phyloP scores from a whole-genome alignment of 352 stramenopile species.

The Aphanomyces astaci region DNA sequence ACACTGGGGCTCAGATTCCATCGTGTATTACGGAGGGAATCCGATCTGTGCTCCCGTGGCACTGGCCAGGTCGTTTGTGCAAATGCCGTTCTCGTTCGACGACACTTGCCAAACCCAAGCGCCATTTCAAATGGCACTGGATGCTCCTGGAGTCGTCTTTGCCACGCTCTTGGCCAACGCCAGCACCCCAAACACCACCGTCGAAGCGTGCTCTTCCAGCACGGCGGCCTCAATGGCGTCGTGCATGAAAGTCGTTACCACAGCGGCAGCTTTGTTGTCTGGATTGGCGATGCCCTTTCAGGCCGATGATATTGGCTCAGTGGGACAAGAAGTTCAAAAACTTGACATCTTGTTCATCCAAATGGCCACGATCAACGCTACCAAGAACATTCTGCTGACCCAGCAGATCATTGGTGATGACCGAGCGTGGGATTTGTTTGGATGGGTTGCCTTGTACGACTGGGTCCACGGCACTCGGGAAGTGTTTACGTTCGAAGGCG shows the following conservation, averaged over 20 bases:
- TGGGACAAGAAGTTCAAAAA: neutral
- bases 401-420: neutral
- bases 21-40: conserved; percentile 7
- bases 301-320: neutral
- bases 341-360: conserved; percentile 9
- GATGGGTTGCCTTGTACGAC: conserved; percentile 11
- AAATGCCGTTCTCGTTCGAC: conserved; percentile 9
- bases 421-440: neutral
- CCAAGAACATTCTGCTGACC: neutral
- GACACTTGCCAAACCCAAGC: neutral
- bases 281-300: neutral
- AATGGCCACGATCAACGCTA: neutral
- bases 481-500: conserved; percentile 16
- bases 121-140: neutral
- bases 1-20: neutral
- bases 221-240: neutral
- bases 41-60: neutral
- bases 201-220: neutral
- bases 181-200: neutral
- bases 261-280: neutral
- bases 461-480: conserved; percentile 12
- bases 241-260: neutral
- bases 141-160: neutral
- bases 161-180: neutral
- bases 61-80: neutral